Conservation (phyloP, 306 rosid species). For the Hippophae gyantsensis region DNA sequence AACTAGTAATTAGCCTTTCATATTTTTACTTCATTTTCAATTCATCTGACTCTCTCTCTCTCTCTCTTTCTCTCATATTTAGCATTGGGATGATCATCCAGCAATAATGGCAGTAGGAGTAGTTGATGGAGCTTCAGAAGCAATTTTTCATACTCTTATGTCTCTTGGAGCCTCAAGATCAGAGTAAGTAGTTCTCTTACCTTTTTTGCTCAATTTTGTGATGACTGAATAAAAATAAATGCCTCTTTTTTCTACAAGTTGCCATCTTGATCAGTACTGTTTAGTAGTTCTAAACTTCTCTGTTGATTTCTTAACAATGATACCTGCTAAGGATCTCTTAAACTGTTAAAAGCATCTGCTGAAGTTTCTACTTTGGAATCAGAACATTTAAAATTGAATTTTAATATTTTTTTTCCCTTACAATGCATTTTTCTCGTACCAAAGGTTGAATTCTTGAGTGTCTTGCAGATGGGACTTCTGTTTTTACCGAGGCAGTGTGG, state of each 20-base stretch:
- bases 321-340: too few relatives aligned
- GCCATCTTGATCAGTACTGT: too few relatives aligned
- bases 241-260: too few relatives aligned
- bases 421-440: conserved; percentile 11
- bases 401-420: not conserved
- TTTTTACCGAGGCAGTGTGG: conserved; percentile 47
- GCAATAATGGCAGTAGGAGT: conserved; percentile 92
- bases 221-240: too few relatives aligned
- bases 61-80: conserved; percentile 12
- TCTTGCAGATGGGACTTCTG: conserved; percentile 89
- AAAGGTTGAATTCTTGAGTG: conserved; percentile 18
- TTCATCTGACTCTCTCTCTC: conserved; percentile 1
- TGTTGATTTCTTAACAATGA: too few relatives aligned
- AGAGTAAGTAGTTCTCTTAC: conserved; percentile 37
- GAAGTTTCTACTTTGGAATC: too few relatives aligned
- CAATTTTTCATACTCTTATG: conserved; percentile 67
- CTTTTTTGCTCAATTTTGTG: too few relatives aligned
- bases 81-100: conserved; percentile 81
- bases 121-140: conserved; percentile 76
- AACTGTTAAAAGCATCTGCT: too few relatives aligned
- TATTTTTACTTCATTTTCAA: conserved; percentile 11
- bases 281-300: too few relatives aligned
- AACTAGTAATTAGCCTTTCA: conserved; percentile 4
- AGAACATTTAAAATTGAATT: not conserved
- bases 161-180: conserved; percentile 79